Base-by-base conservation (phyloP, 805 yeast species). In the Candida broadrunensis region DNA sequence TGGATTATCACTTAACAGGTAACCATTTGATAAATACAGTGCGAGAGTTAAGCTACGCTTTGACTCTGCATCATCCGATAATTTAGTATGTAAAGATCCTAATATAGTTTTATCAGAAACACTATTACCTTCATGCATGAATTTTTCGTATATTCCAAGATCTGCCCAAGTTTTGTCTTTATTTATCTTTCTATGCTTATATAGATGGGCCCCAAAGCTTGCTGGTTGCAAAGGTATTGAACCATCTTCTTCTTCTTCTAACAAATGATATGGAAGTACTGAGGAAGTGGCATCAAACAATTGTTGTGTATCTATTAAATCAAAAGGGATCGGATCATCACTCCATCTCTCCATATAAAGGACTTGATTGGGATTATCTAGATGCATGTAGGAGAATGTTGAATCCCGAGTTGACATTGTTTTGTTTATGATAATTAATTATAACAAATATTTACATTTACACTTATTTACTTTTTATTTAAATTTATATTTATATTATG, bases 241-340 rank as follows among this genome's bases (percentile, higher is more conserved):
- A n/a, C 65, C 70, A 38, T 67, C 73, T 27, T 63, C 70, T 27
- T 65, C 71, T 24, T 68, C 73, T 14, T 69, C 73, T 1, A 64
- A 49, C 9, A 66, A 51, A 21, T 58, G 51, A 35, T 57, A 64
- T 5, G 74, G 73, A 48, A 67, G 67, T 13, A 67, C 43, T 25
- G 41, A 52, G 3, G 64, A 43, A 3, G 73, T 65, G 4, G 67
- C 67, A 23, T 70, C 73, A 23, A 64, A 44, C 15, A 70, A 52
- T 9, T 58, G 45, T 14, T 56, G 59, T 18, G 74, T 68, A 40
- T 70, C 74, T 15, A 70, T 67, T 33, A 66, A 73, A 41, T 70
- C 71, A 41, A 55, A 69, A 1, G 72, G 66, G 21, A 70, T 58
- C 2, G 65, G 58, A 16, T 66, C 70, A 35, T 67, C 67, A 11